These are phyloP conservation scores for Suillus discolor DNA, from an alignment of 768 basidiomycete genomes.

Conservation along the genomic window DNA sequence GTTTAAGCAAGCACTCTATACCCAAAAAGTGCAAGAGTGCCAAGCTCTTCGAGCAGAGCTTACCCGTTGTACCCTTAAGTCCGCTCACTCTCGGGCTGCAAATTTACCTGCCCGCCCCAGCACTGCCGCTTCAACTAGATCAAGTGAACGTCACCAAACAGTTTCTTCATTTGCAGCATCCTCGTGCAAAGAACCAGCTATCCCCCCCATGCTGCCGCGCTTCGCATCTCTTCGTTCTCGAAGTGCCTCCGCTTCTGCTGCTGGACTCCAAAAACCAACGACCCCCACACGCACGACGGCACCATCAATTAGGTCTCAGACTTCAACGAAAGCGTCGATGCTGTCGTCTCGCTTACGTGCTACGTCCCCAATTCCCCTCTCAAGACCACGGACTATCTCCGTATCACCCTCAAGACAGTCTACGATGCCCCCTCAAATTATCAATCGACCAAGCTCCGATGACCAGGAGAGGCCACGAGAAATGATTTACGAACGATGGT, in stretches of 20 bases:
- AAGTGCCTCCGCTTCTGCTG: conserved; percentile 52
- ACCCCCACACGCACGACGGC: conserved; percentile 32
- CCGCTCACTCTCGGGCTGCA: conserved; percentile 20
- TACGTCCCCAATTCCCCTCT: conserved; percentile 35
- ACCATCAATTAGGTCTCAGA: conserved; percentile 24
- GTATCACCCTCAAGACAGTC: conserved; percentile 40
- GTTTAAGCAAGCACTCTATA: conserved; percentile 57
- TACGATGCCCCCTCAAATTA: conserved; percentile 52
- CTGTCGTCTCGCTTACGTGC: conserved; percentile 30
- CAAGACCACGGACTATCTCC: conserved; percentile 53
- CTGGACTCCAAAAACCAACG: conserved; percentile 36
- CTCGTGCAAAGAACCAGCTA: conserved; percentile 35
- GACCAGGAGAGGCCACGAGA: conserved; percentile 51
- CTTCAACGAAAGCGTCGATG: conserved; percentile 19
- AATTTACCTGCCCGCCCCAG: conserved; percentile 26
- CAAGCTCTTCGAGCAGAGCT: conserved; percentile 68
- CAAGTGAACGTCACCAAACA: conserved; percentile 31
- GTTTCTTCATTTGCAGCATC: conserved; percentile 31
- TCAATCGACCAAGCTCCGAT: conserved; percentile 63
- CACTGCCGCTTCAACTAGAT: conserved; percentile 25
- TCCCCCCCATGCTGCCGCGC: conserved; percentile 51
- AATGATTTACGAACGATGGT: conserved; percentile 64
- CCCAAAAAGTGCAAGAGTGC: conserved; percentile 71
- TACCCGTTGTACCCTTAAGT: conserved; percentile 47
- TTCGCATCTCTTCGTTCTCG: conserved; percentile 57